Percentiles rank a stretch among this genome's conserved stretches.
Conservation (phyloP, 192 early-diverging fungal species). For the Backusella parvicylindrica region DNA sequence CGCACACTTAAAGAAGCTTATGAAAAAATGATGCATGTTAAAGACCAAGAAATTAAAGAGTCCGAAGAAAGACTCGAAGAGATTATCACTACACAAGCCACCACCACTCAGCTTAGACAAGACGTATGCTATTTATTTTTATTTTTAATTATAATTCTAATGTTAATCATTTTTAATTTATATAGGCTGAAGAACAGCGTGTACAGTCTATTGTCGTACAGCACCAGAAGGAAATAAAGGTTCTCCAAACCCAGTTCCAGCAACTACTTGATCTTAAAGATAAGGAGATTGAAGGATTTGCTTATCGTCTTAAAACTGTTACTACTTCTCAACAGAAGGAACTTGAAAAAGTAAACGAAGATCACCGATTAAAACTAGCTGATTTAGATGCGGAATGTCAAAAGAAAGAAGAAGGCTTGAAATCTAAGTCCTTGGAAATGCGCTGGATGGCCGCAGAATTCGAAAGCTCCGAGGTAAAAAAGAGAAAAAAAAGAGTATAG, state of each 20-base stretch:
- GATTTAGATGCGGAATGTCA: constrained; percentile 24
- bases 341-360: constrained; percentile 19
- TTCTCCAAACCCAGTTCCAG: constrained; percentile 24
- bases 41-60: constrained; percentile 7
- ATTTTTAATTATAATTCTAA: not conserved
- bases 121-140: not conserved
- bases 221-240: constrained; percentile 22
- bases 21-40: constrained; percentile 8
- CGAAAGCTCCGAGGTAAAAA: constrained; percentile 33
- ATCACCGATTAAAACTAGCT: constrained; percentile 23
- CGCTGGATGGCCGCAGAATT: constrained; percentile 38
- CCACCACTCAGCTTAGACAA: not conserved
- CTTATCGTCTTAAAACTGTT: constrained; percentile 14
- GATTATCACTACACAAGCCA: not conserved
- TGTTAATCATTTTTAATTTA: not conserved
- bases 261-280: constrained; percentile 21
- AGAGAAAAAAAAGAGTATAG: not conserved
- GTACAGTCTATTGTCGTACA: constrained; percentile 15
- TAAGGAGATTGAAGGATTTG: constrained; percentile 27
- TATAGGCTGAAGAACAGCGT: constrained; percentile 5
- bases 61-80: constrained; percentile 14
- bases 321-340: constrained; percentile 23
- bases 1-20: not conserved
- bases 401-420: constrained; percentile 27
- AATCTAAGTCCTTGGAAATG: constrained; percentile 32